Conservation (phyloP, 2,329 filamentous ascomycete genomes). For the Claviceps africana region DNA sequence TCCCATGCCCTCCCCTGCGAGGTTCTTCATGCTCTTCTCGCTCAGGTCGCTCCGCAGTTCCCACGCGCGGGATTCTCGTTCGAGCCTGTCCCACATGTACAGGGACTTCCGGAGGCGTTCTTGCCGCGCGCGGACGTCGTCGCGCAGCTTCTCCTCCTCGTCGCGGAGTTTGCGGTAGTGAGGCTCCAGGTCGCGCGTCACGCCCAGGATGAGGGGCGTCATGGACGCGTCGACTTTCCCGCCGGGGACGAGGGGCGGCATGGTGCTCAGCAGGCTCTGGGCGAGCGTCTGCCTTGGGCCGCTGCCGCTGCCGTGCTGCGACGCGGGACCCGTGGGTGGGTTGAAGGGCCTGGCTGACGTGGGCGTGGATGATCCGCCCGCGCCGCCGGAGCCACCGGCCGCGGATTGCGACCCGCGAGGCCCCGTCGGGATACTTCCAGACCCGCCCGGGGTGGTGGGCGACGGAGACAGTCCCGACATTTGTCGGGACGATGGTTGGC, state of each 20-base stretch:
- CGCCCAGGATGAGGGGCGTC: conserved; percentile 29
- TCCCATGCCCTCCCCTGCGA: conserved; percentile 40
- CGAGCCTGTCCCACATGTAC: conserved; percentile 38
- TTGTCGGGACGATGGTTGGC: conserved; percentile 19
- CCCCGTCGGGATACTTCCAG: conserved; percentile 33
- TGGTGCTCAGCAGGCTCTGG: conserved; percentile 35
- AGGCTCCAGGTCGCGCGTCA: conserved; percentile 39
- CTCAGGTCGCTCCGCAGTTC: conserved; percentile 42
- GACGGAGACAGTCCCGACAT: conserved; percentile 21
- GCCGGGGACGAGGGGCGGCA: conserved; percentile 38
- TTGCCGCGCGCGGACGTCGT: conserved; percentile 38
- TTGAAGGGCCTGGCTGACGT: conserved; percentile 36
- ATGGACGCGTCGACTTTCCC: conserved; percentile 38
- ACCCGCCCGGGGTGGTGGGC: conserved; percentile 26
- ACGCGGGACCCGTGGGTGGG: conserved; percentile 40
- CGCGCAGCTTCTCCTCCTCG: conserved; percentile 42
- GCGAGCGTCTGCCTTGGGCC: conserved; percentile 31
- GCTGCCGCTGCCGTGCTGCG: conserved; percentile 21
- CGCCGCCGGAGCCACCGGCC: conserved; percentile 16
- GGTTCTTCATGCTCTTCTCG: conserved; percentile 41
- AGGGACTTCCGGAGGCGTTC: conserved; percentile 40
- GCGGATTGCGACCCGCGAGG: conserved; percentile 22
- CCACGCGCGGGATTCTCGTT: conserved; percentile 39
- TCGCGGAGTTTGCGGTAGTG: conserved; percentile 40
- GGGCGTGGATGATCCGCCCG: conserved; percentile 24